Conservation (phyloP, 257 asterid species). For the Solanum microdontum region DNA sequence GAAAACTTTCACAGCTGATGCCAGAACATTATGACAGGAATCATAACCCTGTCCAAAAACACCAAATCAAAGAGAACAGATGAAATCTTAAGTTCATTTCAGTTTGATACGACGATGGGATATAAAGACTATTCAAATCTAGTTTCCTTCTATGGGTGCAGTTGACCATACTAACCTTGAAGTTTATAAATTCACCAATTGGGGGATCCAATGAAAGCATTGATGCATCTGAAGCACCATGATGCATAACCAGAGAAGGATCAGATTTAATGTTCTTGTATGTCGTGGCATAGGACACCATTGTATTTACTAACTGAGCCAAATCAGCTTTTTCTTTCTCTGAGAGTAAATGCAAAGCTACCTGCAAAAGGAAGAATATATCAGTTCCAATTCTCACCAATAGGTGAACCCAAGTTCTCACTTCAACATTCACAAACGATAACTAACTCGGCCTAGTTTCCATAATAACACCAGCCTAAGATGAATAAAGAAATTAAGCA, state of each 20-base stretch:
- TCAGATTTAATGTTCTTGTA: slow-evolving; percentile 59
- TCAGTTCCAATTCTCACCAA: slow-evolving; percentile 10
- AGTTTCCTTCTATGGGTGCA: not conserved
- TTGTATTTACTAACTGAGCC: slow-evolving; percentile 50
- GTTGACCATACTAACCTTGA: slow-evolving; percentile 44
- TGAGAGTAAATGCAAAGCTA: slow-evolving; percentile 71
- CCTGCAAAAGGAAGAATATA: slow-evolving; percentile 36
- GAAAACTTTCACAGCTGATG: slow-evolving; percentile 66
- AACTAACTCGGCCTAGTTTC: not conserved
- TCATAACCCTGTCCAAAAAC: slow-evolving; percentile 50
- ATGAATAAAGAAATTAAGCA: not conserved
- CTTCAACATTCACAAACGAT: not conserved
- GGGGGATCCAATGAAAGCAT: slow-evolving; percentile 76
- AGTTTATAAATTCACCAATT: slow-evolving; percentile 42
- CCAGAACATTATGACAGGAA: slow-evolving; percentile 54
- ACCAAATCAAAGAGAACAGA: slow-evolving; percentile 1
- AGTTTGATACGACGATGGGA: not conserved
- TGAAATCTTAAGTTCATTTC: slow-evolving; percentile 2
- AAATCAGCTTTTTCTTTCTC: slow-evolving; percentile 61
- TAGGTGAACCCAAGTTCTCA: slow-evolving; percentile 1
- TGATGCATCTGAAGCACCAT: slow-evolving; percentile 43
- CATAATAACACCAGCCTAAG: not conserved
- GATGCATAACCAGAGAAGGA: slow-evolving; percentile 30
- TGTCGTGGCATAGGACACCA: slow-evolving; percentile 80
- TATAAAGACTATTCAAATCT: not conserved